Base-by-base conservation (phyloP, 805 yeast genomes). In the Metschnikowia cubensis region DNA sequence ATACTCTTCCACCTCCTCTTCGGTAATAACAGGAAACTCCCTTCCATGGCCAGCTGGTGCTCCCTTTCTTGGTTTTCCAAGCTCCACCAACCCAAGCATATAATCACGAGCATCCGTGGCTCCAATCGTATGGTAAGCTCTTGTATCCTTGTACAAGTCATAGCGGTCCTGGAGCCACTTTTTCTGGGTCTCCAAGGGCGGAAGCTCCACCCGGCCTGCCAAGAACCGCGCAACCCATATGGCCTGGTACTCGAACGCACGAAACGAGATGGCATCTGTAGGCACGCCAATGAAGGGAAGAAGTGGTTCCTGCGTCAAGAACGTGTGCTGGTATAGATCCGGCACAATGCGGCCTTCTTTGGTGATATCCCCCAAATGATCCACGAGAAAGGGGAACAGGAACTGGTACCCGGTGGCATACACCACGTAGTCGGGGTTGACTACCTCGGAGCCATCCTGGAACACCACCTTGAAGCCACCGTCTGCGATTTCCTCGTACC, bases 331-430 rank as follows among this genome's bases (percentile, higher is more conserved):
- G 73, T 82, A 86, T 10, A 83, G 58, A 18, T 80, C 77, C 38
- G 70, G 67, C 13, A 77, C 61, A 38, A 67, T 66, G 18, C 54
- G 53, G 4, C 81, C 80, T 49, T 69, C 62, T 15, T 47, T 36
- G 11, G 69, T 61, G 32, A 66, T 50, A 44, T 74, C 73, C 8
- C 82, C 73, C 34, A 79, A 72, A 13, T 59, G 61, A 1, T 85
- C 57, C 15, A 56, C 48, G 45, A 88, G 64, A 57, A 80, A 85
- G 18, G 95, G 94, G 49, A 80, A 72, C 35, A 81, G 76, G 59
- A 82, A 82, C 42, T 81, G 69, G 64, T 86, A 88, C 1, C 96
- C 96, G 0, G 96, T 87, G 45, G 88, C 86, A 62, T 83, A 85
- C 8, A 87, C 69, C 8, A 88, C 69, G 20, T 61, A 59, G 53